These are phyloP conservation scores for Sphaerulina musiva DNA, from an alignment of 2,329 filamentous ascomycete genomes.

Conservation along the genomic window DNA sequence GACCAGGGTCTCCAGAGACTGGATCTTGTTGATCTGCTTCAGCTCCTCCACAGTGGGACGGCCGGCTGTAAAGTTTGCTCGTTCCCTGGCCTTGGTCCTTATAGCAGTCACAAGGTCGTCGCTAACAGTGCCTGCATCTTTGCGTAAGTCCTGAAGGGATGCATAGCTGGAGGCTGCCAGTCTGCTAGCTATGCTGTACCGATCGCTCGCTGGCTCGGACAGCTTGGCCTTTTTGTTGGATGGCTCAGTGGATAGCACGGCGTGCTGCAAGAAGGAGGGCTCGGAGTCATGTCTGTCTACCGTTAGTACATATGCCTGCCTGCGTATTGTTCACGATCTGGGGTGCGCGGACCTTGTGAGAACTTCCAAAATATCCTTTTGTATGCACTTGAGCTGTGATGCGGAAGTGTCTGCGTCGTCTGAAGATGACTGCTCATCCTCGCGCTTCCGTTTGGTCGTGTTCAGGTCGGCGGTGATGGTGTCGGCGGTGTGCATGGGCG, in stretches of 20 bases:
- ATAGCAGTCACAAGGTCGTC: slow-evolving; percentile 36
- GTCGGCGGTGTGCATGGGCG: slow-evolving; percentile 9
- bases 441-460: slow-evolving; percentile 42
- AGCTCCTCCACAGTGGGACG: slow-evolving; percentile 36
- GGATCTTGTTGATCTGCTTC: slow-evolving; percentile 31
- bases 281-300: slow-evolving; percentile 36
- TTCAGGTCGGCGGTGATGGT: slow-evolving; percentile 3
- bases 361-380: slow-evolving; percentile 39
- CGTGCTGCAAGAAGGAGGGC: slow-evolving; percentile 41
- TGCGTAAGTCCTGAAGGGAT: slow-evolving; percentile 38
- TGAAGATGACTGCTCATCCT: slow-evolving; percentile 30
- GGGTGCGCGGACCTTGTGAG: slow-evolving; percentile 35
- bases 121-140: slow-evolving; percentile 39
- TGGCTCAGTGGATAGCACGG: slow-evolving; percentile 38
- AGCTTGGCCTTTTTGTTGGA: slow-evolving; percentile 43
- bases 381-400: slow-evolving; percentile 26
- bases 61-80: slow-evolving; percentile 13
- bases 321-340: background rate
- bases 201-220: slow-evolving; percentile 29
- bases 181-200: slow-evolving; percentile 35
- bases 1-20: slow-evolving; percentile 27
- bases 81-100: slow-evolving; percentile 24
- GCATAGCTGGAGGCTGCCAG: slow-evolving; percentile 37
- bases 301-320: slow-evolving; percentile 11
- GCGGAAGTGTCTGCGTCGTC: slow-evolving; percentile 24